Base-by-base conservation (phyloP, 2,329 filamentous ascomycete genomes). In the Fusarium anthophilum region DNA sequence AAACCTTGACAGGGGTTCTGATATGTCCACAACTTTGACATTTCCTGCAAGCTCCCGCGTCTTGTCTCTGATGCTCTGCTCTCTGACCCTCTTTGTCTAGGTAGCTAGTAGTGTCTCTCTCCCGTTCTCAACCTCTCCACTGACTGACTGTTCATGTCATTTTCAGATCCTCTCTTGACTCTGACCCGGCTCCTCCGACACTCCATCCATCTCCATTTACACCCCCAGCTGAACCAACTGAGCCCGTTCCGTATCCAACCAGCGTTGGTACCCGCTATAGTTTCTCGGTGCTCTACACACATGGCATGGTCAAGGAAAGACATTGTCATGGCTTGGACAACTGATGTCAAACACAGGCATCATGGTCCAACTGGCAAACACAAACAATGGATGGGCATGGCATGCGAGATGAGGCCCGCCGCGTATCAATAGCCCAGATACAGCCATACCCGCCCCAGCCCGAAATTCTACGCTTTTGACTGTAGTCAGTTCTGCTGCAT, bases 381-480 rank as follows among this genome's bases (percentile, higher is more conserved):
- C 65, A 66, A 70, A 50, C 37, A 71, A 58, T 55, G 39, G 69
- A 60, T 41, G 43, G 69, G 44, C 71, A 73, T 63, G 70, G 41
- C 73, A 73, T 63, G 70, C 66, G 69, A 75, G 75, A 75, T 77
- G 76, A 77, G 76, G 76, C 76, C 76, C 74, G 72, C 76, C 61
- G 72, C 37, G 53, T 60, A 74, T 69, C 66, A 77, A 76, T 77
- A 73, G 72, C 66, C 39, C 35, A 70, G 69, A 63, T 68, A 41
- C 54, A 70, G 44, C 62, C 73, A 67, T 76, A 75, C 72, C 75
- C 74, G 74, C 72, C 66, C 70, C 62, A 67, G 66, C 74, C 76
- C 72, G 75, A 64, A 51, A 58, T 57, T 75, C 66, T 76, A 55
- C 71, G 74, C 61, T 69, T 45, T 54, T 69, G 45, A 67, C 60